Percentiles rank a stretch among this genome's conserved stretches.
phyloP scores from a whole-genome alignment of 1,139 yeast genomes.

The Tardiomyces depauwii region DNA sequence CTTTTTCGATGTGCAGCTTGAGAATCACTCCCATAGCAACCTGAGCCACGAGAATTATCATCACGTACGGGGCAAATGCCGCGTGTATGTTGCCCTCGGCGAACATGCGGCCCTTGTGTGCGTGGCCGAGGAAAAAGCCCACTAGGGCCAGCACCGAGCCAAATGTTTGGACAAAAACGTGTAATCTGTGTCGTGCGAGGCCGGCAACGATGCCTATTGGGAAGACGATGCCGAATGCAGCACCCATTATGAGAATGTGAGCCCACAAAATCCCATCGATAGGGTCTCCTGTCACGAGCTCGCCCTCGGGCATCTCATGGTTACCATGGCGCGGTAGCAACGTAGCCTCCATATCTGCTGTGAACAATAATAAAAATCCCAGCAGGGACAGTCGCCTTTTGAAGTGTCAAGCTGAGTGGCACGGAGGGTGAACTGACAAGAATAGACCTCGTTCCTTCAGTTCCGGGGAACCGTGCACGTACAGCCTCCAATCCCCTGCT shows the following conservation, averaged over 20 bases:
- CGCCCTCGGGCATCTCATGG: constrained; percentile 1
- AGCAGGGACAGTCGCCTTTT: no score
- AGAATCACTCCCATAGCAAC: constrained; percentile 24
- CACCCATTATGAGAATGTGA: constrained; percentile 25
- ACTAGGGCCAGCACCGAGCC: constrained; percentile 26
- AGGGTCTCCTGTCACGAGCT: constrained; percentile 1
- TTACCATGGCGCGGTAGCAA: background rate
- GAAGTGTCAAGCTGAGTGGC: no score
- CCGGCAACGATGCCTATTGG: constrained; percentile 29
- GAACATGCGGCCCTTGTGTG: constrained; percentile 28
- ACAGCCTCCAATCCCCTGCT: no score
- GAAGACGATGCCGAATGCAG: constrained; percentile 26
- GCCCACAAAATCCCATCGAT: constrained; percentile 17
- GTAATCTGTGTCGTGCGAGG: constrained; percentile 23
- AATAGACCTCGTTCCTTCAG: no score
- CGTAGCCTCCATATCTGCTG: no score
- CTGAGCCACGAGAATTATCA: constrained; percentile 20
- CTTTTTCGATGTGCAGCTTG: constrained; percentile 25
- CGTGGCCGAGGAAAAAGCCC: constrained; percentile 30
- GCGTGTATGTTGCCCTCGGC: constrained; percentile 23
- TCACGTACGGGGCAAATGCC: constrained; percentile 21
- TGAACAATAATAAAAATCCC: no score
- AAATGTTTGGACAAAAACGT: constrained; percentile 28
- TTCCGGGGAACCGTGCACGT: no score
- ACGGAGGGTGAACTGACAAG: no score